A percentile compares a stretch with the other conserved stretches of the same genome.
phyloP scores from a whole-genome alignment of 805 yeast species.

The Priceomyces fermenticarens region DNA sequence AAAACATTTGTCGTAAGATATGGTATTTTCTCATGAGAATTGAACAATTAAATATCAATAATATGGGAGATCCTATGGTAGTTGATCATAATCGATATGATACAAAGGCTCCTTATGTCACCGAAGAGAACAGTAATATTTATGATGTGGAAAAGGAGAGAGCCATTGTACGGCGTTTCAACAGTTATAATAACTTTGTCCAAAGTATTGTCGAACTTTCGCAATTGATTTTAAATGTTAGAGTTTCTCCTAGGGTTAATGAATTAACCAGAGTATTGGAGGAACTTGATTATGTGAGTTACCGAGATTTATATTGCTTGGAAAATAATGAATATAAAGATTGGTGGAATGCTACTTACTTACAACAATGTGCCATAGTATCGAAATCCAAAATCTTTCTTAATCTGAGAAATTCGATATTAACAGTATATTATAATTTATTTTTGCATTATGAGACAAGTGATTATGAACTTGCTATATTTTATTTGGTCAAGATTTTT shows the following conservation, averaged over 20 bases:
- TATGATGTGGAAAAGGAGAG: slow-evolving; percentile 1
- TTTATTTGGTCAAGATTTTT: not conserved
- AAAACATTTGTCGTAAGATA: slow-evolving; percentile 19
- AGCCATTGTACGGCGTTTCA: slow-evolving; percentile 1
- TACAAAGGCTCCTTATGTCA: slow-evolving; percentile 1
- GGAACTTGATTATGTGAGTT: not conserved
- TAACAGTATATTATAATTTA: not conserved
- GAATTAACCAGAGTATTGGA: slow-evolving; percentile 2
- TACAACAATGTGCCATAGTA: not conserved
- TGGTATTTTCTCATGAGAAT: slow-evolving; percentile 13
- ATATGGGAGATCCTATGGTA: not conserved
- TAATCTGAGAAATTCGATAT: not conserved
- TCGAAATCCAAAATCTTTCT: not conserved
- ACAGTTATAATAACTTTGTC: slow-evolving; percentile 6
- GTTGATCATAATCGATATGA: slow-evolving; percentile 21
- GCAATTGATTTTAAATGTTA: slow-evolving; percentile 14
- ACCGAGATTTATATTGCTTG: not conserved
- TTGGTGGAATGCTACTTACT: not conserved
- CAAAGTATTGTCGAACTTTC: slow-evolving; percentile 12
- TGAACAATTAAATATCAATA: not conserved
- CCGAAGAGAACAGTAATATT: not conserved
- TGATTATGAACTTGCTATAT: not conserved
- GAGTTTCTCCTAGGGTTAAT: slow-evolving; percentile 11
- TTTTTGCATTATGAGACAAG: not conserved
- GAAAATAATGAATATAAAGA: not conserved